Conservation (phyloP, 1,284 basidiomycete species). For the Microbotryomycetes sp. region DNA sequence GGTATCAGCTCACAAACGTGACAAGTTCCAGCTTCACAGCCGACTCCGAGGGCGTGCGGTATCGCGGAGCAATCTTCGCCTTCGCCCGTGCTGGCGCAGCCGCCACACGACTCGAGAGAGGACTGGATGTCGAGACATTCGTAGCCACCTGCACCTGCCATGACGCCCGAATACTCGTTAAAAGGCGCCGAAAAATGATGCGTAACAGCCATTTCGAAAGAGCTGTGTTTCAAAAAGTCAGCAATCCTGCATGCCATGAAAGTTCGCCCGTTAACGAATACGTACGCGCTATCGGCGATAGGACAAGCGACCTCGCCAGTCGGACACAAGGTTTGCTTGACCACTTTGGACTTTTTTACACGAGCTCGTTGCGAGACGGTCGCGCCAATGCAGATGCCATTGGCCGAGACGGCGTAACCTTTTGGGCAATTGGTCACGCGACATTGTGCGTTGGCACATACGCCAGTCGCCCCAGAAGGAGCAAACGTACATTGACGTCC, state of each 20-base stretch:
- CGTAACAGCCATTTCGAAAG: conserved; percentile 20
- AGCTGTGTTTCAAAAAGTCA: too few species aligned
- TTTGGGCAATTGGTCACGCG: not conserved
- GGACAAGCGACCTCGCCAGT: conserved; percentile 31
- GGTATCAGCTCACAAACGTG: conserved; percentile 21
- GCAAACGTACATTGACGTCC: conserved; percentile 17
- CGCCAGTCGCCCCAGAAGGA: not conserved
- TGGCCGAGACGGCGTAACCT: not conserved
- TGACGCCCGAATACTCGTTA: conserved; percentile 10
- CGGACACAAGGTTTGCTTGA: conserved; percentile 24
- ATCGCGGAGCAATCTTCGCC: conserved; percentile 59
- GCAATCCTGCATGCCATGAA: not conserved
- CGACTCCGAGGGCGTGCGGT: conserved; percentile 57
- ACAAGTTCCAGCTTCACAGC: conserved; percentile 35
- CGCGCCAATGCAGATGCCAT: conserved; percentile 3
- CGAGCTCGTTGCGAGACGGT: conserved; percentile 8
- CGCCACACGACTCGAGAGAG: conserved; percentile 28
- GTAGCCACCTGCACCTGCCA: conserved; percentile 31
- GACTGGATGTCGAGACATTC: conserved; percentile 19
- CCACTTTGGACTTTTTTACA: conserved; percentile 16
- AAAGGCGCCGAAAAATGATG: conserved; percentile 18
- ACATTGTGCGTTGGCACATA: conserved; percentile 47
- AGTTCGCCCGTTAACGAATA: not conserved
- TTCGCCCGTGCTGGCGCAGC: conserved; percentile 19
- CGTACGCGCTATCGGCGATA: conserved; percentile 21